A percentile compares a stretch with the other conserved stretches of the same genome.
Conservation (phyloP, 2,329 filamentous ascomycete species). For the Aspergillus sp. region DNA sequence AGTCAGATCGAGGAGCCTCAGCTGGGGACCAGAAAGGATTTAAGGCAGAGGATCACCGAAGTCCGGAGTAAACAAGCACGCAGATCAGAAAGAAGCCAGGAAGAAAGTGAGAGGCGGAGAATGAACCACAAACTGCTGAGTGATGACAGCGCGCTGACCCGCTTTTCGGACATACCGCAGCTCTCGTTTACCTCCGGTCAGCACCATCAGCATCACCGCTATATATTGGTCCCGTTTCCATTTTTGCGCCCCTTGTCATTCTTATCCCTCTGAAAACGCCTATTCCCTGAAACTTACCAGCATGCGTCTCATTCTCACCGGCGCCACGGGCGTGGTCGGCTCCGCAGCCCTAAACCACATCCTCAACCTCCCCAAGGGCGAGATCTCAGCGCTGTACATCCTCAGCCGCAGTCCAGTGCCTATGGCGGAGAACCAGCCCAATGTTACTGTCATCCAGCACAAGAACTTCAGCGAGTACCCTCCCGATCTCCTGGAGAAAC, state of each 20-base stretch:
- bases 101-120: neutral
- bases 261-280: neutral
- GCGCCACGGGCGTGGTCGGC: conserved; percentile 68
- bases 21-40: no score
- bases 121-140: neutral
- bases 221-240: neutral
- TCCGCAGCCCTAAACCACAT: conserved; percentile 62
- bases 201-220: neutral
- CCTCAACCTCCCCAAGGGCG: conserved; percentile 52
- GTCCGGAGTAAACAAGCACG: neutral
- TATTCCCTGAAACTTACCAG: neutral
- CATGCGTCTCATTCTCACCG: conserved; percentile 60
- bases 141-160: neutral
- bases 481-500: conserved; percentile 55
- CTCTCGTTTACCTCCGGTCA: neutral
- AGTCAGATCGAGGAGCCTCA: no score
- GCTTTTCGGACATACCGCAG: neutral
- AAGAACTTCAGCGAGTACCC: conserved; percentile 63
- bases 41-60: no score
- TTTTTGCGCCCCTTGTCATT: neutral
- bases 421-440: conserved; percentile 55
- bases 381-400: conserved; percentile 40
- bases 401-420: conserved; percentile 65
- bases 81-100: neutral
- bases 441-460: conserved; percentile 66